phyloP scores from a whole-genome alignment of 768 basidiomycete species.

The Amylocystis lapponica region DNA sequence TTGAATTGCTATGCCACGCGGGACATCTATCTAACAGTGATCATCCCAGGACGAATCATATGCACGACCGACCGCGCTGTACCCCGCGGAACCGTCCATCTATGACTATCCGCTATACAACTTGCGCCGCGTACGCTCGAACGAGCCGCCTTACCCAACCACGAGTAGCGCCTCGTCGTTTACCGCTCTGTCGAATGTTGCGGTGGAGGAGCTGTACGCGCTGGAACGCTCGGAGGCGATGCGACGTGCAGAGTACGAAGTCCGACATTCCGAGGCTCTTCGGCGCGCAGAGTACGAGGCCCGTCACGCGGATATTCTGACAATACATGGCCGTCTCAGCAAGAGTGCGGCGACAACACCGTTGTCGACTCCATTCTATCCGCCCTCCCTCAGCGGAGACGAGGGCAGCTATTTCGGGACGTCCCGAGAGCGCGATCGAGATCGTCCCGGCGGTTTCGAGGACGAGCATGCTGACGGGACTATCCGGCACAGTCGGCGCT shows the following conservation, averaged over 20 bases:
- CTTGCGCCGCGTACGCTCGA: slow-evolving; percentile 13
- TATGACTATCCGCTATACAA: slow-evolving; percentile 19
- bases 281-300: slow-evolving; percentile 59
- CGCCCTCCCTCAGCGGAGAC: slow-evolving; percentile 24
- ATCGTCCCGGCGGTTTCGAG: slow-evolving; percentile 14
- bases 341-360: slow-evolving; percentile 72
- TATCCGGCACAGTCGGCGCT: slow-evolving; percentile 35
- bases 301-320: slow-evolving; percentile 41
- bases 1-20: too few species aligned
- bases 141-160: slow-evolving; percentile 4
- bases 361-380: slow-evolving; percentile 37
- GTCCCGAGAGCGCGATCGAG: slow-evolving; percentile 31
- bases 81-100: slow-evolving; percentile 20
- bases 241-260: slow-evolving; percentile 83
- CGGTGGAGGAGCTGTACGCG: slow-evolving; percentile 85
- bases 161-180: slow-evolving; percentile 45
- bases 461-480: slow-evolving; percentile 18
- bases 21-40: slow-evolving; percentile 7
- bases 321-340: slow-evolving; percentile 29
- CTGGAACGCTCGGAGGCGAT: slow-evolving; percentile 84
- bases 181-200: slow-evolving; percentile 65
- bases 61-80: slow-evolving; percentile 32
- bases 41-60: slow-evolving; percentile 32
- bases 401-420: slow-evolving; percentile 38
- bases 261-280: slow-evolving; percentile 48